Conservation (phyloP, 2,329 filamentous ascomycete species). For the Trichoderma sp. region DNA sequence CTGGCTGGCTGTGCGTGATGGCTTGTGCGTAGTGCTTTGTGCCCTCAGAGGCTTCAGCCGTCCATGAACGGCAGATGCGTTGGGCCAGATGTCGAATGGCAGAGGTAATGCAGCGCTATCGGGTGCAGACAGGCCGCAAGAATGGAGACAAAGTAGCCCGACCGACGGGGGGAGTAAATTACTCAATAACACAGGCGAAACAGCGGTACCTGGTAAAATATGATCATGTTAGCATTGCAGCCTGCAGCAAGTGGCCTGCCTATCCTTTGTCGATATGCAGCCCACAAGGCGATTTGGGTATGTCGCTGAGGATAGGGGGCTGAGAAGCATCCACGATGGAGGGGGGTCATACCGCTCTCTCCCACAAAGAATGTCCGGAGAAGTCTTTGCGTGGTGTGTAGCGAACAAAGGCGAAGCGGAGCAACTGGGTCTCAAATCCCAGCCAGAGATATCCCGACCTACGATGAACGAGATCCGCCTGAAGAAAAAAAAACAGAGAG, state of each 20-base stretch:
- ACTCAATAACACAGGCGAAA: slow-evolving; percentile 25
- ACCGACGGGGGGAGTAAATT: slow-evolving; percentile 12
- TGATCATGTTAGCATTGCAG: slow-evolving; percentile 7
- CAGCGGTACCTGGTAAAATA: slow-evolving; percentile 9
- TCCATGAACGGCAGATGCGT: slow-evolving; percentile 34
- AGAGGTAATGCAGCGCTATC: slow-evolving; percentile 18
- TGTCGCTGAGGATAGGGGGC: slow-evolving; percentile 9
- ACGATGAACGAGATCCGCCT: slow-evolving; percentile 11
- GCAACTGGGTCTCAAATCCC: slow-evolving; percentile 18
- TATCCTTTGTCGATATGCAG: background rate
- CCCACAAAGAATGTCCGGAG: background rate
- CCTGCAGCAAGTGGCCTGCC: background rate
- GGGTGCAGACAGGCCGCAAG: background rate
- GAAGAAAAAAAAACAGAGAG: background rate
- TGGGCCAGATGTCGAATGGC: slow-evolving; percentile 7
- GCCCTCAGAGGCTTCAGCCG: slow-evolving; percentile 28
- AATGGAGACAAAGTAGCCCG: slow-evolving; percentile 4
- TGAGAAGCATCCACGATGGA: slow-evolving; percentile 3
- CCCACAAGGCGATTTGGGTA: background rate
- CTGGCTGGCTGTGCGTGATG: slow-evolving; percentile 26
- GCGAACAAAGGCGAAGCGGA: slow-evolving; percentile 17
- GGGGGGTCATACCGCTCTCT: slow-evolving; percentile 16
- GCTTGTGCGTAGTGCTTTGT: slow-evolving; percentile 28
- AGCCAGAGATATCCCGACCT: slow-evolving; percentile 1
- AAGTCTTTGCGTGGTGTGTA: background rate